Base-by-base conservation (phyloP, 257 asterid species). In the Leptodermis oblonga region DNA sequence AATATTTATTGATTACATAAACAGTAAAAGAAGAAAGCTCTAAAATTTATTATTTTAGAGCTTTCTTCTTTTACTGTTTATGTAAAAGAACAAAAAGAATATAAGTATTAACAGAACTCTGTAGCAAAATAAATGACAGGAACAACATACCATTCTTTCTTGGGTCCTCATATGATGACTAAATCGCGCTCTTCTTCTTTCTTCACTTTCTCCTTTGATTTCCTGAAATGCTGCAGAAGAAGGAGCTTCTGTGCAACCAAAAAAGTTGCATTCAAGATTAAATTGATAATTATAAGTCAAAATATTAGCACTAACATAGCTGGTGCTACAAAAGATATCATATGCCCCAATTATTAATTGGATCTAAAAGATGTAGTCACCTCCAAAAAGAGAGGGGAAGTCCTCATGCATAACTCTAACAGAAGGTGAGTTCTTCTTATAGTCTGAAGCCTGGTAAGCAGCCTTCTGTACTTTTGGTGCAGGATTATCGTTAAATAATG, bases 101-200 rank as follows among this genome's bases (percentile, higher is more conserved):
- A 30, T 4, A 33, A 30, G 20, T 7, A 17, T 18, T n/a, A 9
- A 20, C 14, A 18, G 26, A 53, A 68, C 55, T 67, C 30, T 13
- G 6, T 39, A 55, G 18, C 48, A 65, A 28, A 43, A 22, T 51
- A 30, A 48, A 17, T 10, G 43, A 33, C 34, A 30, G 41, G 52
- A 55, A 30, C 12, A 65, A 72, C 86, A 72, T 77, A 93, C 99
- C 96, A 93, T 85, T 75, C 97, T 95, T 51, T 73, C 87, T 71
- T 87, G 88, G 62, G 74, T 87, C 78, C 85, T 84, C 80, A 81
- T 77, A 74, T 85, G 80, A 53, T 88, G 88, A 51, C 75, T 86
- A 53, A 82, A 79, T 83, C 99, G 83, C 60, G 96, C 91, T 74
- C 75, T 80, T 74, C 99, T 82, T 76, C 97, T 81, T 70, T 90